Conservation (phyloP, 78 protist species). For the Protostelium mycophagum region DNA sequence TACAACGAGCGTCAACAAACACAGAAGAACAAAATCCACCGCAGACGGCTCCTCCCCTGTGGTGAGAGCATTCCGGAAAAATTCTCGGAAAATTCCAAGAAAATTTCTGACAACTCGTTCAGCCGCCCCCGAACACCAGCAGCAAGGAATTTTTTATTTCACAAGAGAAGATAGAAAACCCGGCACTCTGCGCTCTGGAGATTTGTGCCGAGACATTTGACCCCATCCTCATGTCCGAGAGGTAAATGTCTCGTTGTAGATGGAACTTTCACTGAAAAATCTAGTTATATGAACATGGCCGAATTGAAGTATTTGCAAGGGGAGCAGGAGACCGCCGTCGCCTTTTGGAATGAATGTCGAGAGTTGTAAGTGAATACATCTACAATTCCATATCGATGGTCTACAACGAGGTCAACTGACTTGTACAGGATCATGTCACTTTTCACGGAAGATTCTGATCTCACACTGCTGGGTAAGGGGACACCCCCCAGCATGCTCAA, state of each 20-base stretch:
- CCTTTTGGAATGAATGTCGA: conserved; percentile 39
- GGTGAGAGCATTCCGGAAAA: no score
- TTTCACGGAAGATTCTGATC: neutral
- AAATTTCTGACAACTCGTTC: neutral
- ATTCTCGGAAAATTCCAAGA: neutral
- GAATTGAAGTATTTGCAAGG: conserved; percentile 49
- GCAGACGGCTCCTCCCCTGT: no score
- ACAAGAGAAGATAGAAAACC: conserved; percentile 51
- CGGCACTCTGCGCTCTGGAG: conserved; percentile 46
- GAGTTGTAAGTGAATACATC: conserved; percentile 9
- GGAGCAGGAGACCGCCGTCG: conserved; percentile 44
- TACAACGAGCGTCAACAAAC: conserved; percentile 21
- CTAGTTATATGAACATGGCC: conserved; percentile 48
- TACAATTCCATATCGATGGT: no score
- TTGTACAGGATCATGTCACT: neutral
- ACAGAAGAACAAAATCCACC: conserved; percentile 34
- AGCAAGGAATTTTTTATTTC: conserved; percentile 46
- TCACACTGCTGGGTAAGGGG: neutral
- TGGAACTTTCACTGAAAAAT: conserved; percentile 9
- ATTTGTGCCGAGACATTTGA: conserved; percentile 49
- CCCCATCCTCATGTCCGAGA: neutral
- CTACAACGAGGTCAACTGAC: neutral
- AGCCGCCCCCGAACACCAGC: neutral
- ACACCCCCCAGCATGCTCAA: neutral
- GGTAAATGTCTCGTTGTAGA: neutral